A percentile compares a stretch with the other conserved stretches of the same genome.
Evolutionary conservation across 148 eudicot genomes (phyloP).

Genomic region (Persicaria maculosa): DNA sequence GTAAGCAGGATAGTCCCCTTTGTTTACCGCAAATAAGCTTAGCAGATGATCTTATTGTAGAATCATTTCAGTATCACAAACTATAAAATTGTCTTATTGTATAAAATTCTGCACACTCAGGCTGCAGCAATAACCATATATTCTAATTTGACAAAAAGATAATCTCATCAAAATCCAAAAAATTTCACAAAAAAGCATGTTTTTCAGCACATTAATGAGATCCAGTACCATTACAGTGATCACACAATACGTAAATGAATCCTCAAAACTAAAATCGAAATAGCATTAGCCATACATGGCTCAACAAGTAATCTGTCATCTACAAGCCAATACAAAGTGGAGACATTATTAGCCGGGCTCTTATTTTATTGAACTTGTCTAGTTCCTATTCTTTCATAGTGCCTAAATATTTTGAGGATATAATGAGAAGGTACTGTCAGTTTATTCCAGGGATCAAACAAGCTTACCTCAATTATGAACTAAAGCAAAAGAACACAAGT

Average conservation of each 20-base stretch:
- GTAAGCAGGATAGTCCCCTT: constrained; percentile 6
- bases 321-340: not conserved
- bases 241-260: not conserved
- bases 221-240: not conserved
- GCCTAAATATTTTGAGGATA: not conserved
- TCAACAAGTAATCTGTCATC: not conserved
- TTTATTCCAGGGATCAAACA: too few species aligned
- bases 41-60: not conserved
- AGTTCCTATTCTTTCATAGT: not conserved
- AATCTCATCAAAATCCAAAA: not conserved
- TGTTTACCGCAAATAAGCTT: not conserved
- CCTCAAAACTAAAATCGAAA: not conserved
- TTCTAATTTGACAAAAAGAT: not conserved
- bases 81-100: not conserved
- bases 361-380: not conserved
- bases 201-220: not conserved
- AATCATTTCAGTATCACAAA: not conserved
- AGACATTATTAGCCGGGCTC: not conserved
- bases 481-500: too few species aligned
- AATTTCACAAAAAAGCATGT: not conserved
- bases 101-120: not conserved
- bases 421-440: not conserved
- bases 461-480: too few species aligned
- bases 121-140: not conserved
- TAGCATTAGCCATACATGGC: not conserved